Percentiles rank a stretch among this genome's conserved stretches.
phyloP scores from a whole-genome alignment of 2,329 filamentous ascomycete species.

The Drechslerella coelobrocha region DNA sequence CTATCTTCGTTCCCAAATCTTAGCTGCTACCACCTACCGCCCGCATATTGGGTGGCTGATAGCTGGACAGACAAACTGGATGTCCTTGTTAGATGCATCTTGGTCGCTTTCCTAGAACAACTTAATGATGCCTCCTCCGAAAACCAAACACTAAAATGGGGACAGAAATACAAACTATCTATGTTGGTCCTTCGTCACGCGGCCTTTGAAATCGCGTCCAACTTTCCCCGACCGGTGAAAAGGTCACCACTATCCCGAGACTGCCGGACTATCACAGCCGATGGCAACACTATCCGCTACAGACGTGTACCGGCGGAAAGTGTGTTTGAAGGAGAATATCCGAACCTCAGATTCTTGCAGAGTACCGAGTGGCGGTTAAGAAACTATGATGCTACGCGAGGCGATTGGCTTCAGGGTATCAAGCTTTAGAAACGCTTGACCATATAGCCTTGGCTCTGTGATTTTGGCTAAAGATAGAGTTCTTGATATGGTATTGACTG shows the following conservation, averaged over 20 bases:
- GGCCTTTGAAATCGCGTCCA: constrained; percentile 8
- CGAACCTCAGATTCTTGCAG: constrained; percentile 5
- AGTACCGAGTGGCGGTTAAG: constrained; percentile 20
- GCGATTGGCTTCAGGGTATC: constrained; percentile 32
- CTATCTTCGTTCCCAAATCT: constrained; percentile 23
- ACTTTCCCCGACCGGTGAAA: neutral
- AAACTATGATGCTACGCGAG: constrained; percentile 18
- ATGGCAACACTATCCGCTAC: constrained; percentile 1
- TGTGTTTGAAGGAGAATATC: constrained; percentile 10
- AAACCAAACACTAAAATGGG: constrained; percentile 3
- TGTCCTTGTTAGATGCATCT: neutral
- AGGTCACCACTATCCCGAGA: neutral
- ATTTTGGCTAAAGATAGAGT: too few species aligned
- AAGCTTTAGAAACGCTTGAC: constrained; percentile 8
- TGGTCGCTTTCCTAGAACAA: constrained; percentile 18
- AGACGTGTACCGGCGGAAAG: constrained; percentile 5
- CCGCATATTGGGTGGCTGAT: too few species aligned
- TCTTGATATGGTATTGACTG: too few species aligned
- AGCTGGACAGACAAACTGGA: neutral
- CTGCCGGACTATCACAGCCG: neutral
- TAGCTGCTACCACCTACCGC: constrained; percentile 8
- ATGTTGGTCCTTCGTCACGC: constrained; percentile 5
- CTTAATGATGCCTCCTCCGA: neutral
- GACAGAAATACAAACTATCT: constrained; percentile 19
- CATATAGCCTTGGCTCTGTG: neutral